Evolutionary conservation across 306 rosid genomes (phyloP), one percentile per base, ranked within the genome.

Genomic region (Sicyos baderoa): DNA sequence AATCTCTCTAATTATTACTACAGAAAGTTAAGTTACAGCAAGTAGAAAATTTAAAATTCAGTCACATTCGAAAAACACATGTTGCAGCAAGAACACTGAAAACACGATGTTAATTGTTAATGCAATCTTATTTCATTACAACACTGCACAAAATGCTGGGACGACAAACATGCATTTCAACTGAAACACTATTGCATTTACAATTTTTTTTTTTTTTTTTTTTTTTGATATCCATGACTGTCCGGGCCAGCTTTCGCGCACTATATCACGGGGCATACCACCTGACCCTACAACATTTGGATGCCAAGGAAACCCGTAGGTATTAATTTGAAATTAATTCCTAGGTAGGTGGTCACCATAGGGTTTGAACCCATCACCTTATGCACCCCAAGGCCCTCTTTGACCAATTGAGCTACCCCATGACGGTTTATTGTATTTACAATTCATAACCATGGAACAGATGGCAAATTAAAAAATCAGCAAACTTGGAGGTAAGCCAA

Each of bases 11-110:
- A 61, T 3, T 16, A 61, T 37, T 17, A 37, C 23, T 61, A 35
- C 67, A n/a, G 25, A 32, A 29, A 35, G 65, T 29, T 27, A 59
- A 60, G 42, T 32, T 29, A 35, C 22, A 61, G 68, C 68, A n/a
- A 37, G 49, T 32, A 60, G 15, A 59, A 10, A 19, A 29, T 21
- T 45, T 11, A 6, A 44, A 44, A 64, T 44, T 16, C 18, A 5
- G 50, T 64, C 51, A 44, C 19, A 64, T 63, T 37, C 15, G 9
- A 4, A 40, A 18, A 40, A 40, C 16, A 40, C 32, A 42, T 16
- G 16, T 17, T 35, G 50, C 51, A 62, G 27, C 51, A 37, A 62
- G 45, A 62, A 50, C 27, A 62, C 27, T 4, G 25, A 37, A 62
- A 40, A 62, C 51, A 62, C n/a, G 17, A 35, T 61, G 67, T n/a